Conservation (phyloP, 805 yeast species). For the Ascoidea tarda region DNA sequence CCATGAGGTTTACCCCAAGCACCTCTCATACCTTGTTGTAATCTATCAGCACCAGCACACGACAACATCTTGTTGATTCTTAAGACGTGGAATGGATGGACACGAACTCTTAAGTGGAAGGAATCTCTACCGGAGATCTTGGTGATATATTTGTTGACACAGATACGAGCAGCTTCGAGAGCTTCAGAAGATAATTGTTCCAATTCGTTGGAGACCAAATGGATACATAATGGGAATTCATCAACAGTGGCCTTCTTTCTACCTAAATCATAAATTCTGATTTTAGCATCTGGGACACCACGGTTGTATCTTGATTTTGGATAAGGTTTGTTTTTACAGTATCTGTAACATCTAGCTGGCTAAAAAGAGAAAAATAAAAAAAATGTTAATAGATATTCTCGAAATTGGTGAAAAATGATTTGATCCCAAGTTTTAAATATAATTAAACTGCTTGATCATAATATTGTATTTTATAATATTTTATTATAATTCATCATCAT, state of each 20-base stretch:
- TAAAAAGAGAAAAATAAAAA: conserved; percentile 3
- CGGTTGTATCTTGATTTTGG: conserved; percentile 99
- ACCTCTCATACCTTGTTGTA: conserved; percentile 99
- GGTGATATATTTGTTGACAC: conserved; percentile 99
- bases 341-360: conserved; percentile 99
- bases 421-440: not conserved
- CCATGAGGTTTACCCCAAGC: conserved; percentile 99
- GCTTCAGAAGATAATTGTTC: conserved; percentile 99
- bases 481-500: too few relatives aligned
- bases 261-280: conserved; percentile 98
- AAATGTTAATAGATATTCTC: conserved; percentile 44
- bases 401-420: conserved; percentile 10
- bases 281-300: conserved; percentile 99
- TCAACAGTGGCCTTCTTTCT: conserved; percentile 99
- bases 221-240: conserved; percentile 99
- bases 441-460: too few relatives aligned
- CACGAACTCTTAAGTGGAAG: conserved; percentile 99
- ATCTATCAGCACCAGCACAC: conserved; percentile 99
- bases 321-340: conserved; percentile 99
- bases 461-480: too few relatives aligned
- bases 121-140: conserved; percentile 96
- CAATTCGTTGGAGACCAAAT: conserved; percentile 97
- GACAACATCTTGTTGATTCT: conserved; percentile 99
- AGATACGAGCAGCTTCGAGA: conserved; percentile 99
- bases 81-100: conserved; percentile 99